Conservation (phyloP, 1,284 basidiomycete genomes). For the Trametes hirsuta region DNA sequence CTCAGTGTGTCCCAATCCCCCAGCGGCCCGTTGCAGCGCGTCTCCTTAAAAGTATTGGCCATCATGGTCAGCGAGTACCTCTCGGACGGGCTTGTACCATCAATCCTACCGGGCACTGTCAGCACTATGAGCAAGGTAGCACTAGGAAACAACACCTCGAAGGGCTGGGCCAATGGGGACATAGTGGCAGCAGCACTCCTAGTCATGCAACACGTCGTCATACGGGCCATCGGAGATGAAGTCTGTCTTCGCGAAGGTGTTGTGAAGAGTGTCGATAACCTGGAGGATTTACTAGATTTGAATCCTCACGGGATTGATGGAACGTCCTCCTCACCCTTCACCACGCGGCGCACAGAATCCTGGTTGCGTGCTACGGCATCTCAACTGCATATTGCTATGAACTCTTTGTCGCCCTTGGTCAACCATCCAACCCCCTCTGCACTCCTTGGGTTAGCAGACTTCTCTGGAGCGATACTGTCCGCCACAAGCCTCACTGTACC, state of each 20-base stretch:
- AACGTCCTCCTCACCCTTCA: slow-evolving; percentile 38
- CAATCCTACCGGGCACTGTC: slow-evolving; percentile 81
- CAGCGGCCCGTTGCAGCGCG: slow-evolving; percentile 62
- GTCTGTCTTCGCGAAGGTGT: slow-evolving; percentile 66
- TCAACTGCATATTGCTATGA: slow-evolving; percentile 71
- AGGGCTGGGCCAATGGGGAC: slow-evolving; percentile 68
- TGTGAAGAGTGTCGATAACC: slow-evolving; percentile 52
- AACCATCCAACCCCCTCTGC: slow-evolving; percentile 71
- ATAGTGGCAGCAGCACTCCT: slow-evolving; percentile 62
- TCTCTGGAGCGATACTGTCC: slow-evolving; percentile 58
- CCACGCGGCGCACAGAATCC: slow-evolving; percentile 53
- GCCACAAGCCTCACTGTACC: slow-evolving; percentile 63
- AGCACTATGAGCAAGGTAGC: slow-evolving; percentile 75
- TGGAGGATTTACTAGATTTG: slow-evolving; percentile 53
- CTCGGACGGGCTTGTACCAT: slow-evolving; percentile 62
- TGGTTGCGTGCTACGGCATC: slow-evolving; percentile 70
- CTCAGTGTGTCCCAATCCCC: slow-evolving; percentile 59
- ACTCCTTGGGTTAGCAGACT: slow-evolving; percentile 55
- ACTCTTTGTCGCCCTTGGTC: slow-evolving; percentile 58
- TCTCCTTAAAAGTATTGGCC: slow-evolving; percentile 63
- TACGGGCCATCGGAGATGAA: slow-evolving; percentile 64
- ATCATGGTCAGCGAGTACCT: slow-evolving; percentile 65
- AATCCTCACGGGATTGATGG: slow-evolving; percentile 1
- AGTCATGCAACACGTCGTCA: slow-evolving; percentile 58
- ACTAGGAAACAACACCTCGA: slow-evolving; percentile 49